Evolutionary conservation across 192 early-diverging fungal genomes (phyloP).

Genomic region (Podochytrium sp.): DNA sequence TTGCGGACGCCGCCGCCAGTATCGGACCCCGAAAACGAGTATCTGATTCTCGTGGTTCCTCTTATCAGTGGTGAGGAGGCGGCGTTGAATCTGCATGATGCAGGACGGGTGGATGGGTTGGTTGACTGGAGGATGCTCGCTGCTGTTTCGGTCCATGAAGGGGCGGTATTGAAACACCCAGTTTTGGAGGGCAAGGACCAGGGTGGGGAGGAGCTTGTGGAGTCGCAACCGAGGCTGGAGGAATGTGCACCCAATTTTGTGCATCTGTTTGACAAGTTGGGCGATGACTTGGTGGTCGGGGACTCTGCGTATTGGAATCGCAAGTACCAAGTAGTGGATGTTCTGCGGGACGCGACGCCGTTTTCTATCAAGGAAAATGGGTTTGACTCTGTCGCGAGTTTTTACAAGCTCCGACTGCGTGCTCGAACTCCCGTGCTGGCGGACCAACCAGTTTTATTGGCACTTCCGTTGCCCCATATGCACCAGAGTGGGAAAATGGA

Average conservation of each 20-base stretch:
- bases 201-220: neutral
- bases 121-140: conserved; percentile 18
- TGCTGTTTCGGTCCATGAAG: neutral
- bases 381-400: conserved; percentile 29
- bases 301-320: conserved; percentile 39
- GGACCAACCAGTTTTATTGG: conserved; percentile 44
- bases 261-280: neutral
- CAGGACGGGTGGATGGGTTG: neutral
- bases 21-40: neutral
- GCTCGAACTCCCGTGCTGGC: conserved; percentile 25
- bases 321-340: conserved; percentile 35
- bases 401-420: conserved; percentile 39
- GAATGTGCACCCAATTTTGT: neutral
- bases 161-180: too few relatives aligned
- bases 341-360: conserved; percentile 28
- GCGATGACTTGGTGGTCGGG: conserved; percentile 28
- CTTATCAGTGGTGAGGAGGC: neutral
- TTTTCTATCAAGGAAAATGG: neutral
- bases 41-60: conserved; percentile 12
- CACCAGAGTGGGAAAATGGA: conserved; percentile 28
- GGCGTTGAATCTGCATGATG: conserved; percentile 1
- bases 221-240: neutral
- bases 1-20: neutral
- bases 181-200: too few relatives aligned
- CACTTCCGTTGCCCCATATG: conserved; percentile 37